Evolutionary conservation across 805 yeast genomes (phyloP).

Genomic region (Clavispora santaluciae): DNA sequence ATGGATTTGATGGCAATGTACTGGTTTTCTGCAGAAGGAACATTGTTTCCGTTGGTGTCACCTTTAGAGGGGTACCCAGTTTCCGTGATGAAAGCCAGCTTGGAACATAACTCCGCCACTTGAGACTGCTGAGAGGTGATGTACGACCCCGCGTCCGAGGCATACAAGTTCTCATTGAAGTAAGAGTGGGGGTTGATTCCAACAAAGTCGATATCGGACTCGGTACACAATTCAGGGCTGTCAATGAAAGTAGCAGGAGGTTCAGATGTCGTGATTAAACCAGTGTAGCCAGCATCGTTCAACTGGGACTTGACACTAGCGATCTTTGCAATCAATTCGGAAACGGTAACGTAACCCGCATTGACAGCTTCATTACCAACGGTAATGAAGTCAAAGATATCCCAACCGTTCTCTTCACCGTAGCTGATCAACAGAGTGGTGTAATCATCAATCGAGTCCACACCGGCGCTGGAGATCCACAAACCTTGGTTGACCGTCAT

Average conservation of each 20-base stretch:
- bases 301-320: conserved; percentile 56
- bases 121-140: conserved; percentile 57
- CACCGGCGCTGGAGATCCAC: conserved; percentile 68
- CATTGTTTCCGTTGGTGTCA: conserved; percentile 61
- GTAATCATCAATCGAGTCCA: conserved; percentile 60
- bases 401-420: conserved; percentile 57
- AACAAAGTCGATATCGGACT: conserved; percentile 70
- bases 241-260: conserved; percentile 72
- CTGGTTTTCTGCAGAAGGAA: conserved; percentile 71
- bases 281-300: conserved; percentile 67
- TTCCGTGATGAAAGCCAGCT: conserved; percentile 64
- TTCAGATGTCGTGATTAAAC: conserved; percentile 78
- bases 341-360: conserved; percentile 54
- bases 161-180: conserved; percentile 60
- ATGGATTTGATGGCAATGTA: conserved; percentile 60
- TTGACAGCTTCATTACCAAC: conserved; percentile 86
- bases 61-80: conserved; percentile 89
- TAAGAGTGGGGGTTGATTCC: conserved; percentile 87
- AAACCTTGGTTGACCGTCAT: conserved; percentile 79
- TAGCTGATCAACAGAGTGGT: conserved; percentile 49
- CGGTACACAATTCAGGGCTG: conserved; percentile 64
- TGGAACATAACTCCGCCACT: conserved; percentile 52
- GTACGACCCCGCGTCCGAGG: conserved; percentile 68
- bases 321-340: conserved; percentile 63
- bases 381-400: conserved; percentile 67